Evolutionary conservation across 2,329 filamentous ascomycete genomes (phyloP), one percentile per base, ranked within the genome.

Genomic region (Metarhizium robertsii): DNA sequence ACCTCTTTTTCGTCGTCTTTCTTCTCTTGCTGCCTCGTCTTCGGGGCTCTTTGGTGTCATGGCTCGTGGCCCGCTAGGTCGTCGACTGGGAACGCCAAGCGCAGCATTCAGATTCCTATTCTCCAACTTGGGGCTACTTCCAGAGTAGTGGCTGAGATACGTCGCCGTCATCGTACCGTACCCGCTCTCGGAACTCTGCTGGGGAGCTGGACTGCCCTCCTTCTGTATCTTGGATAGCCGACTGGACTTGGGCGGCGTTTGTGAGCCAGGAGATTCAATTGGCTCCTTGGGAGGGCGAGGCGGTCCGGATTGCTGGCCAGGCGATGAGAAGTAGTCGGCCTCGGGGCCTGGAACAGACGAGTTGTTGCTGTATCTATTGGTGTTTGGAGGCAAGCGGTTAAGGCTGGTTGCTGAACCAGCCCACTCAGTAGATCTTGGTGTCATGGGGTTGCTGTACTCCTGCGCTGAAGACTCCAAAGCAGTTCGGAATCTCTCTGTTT

Each of bases 401-500:
- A 86, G 72, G 59, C 80, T 84, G 42, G 79, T 81, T 49, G 75
- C 77, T 1, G 83, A 86, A 13, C 81, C 79, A 6, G 75, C 81
- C 81, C 83, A 86, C 54, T 86, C 81, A 0, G 80, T 73, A 0
- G 82, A 85, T 53, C 73, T 73, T 3, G 83, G 83, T 34, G 82
- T 84, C 72, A 77, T 77, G 2, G 82, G 77, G 2, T 75, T 73
- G 60, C 84, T 80, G 65, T 83, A 91, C 55, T 85, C 80, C 54
- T 86, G 80, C 3, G 88, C 88, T 58, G 88, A 85, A 8, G 79
- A 82, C 71, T 92, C 88, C 20, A 92, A 76, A 1, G 86, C 82
- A 30, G 81, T 87, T 62, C 88, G 84, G 69, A 90, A 89, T 30
- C 85, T 84, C 66, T 87, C 83, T 0, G 85, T 89, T 55, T 88